These are phyloP conservation scores for Purpureocillium takamizusanense DNA, from an alignment of 2,329 filamentous ascomycete genomes.

Conservation along the genomic window DNA sequence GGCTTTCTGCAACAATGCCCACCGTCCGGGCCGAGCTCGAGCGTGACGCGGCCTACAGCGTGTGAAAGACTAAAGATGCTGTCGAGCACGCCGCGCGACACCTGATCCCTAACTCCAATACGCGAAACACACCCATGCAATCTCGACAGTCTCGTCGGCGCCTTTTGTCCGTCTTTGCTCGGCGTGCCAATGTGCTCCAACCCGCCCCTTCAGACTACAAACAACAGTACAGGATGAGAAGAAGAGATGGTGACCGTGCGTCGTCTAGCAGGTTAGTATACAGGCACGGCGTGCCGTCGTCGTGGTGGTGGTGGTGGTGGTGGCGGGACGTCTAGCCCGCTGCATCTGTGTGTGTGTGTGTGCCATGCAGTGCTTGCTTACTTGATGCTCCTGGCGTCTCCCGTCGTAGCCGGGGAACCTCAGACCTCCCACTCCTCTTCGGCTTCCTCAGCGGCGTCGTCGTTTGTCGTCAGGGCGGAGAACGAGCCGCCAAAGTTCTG, in stretches of 20 bases:
- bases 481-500: constrained; percentile 36
- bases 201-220: constrained; percentile 7
- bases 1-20: too few species aligned
- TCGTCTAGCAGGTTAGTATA: constrained; percentile 2
- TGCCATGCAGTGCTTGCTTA: neutral
- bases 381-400: neutral
- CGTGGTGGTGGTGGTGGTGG: too few species aligned
- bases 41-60: too few species aligned
- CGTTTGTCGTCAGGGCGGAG: constrained; percentile 36
- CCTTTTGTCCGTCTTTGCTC: constrained; percentile 5
- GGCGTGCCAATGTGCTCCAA: constrained; percentile 12
- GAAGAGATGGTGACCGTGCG: constrained; percentile 5
- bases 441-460: constrained; percentile 29
- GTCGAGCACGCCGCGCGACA: neutral
- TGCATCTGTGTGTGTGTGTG: too few species aligned
- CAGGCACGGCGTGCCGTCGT: constrained; percentile 1
- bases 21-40: too few species aligned
- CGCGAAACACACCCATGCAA: neutral
- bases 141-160: neutral
- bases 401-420: constrained; percentile 3
- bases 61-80: too few species aligned
- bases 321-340: too few species aligned
- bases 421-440: constrained; percentile 46
- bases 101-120: neutral
- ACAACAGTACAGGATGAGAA: constrained; percentile 10